Base-by-base conservation (phyloP, 305 asterid genomes). In the Euphrasia arctica region DNA sequence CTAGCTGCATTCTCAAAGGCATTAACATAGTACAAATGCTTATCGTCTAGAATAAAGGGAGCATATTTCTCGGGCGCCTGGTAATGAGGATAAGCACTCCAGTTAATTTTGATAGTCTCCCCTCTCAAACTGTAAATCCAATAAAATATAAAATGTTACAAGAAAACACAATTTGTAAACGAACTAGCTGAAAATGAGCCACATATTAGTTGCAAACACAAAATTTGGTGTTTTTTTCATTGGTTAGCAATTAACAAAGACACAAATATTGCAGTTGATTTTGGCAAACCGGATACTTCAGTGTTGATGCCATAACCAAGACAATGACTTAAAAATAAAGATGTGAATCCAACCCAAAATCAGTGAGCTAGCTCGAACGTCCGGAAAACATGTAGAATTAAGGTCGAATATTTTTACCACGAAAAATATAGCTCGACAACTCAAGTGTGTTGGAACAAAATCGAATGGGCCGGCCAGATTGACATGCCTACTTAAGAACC, bases 1-100 rank as follows among this genome's bases (percentile, higher is more conserved):
- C 98, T 92, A 45, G 97, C 98, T 54, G 95, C 98, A 85, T 90
- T 92, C 80, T 92, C 98, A 25, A 90, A 90, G 12, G 98, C 96
- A 63, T 92, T 92, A 47, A 92, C 80, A 70, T 92, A 92, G 85
- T 92, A 92, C 18, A 92, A 83, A 77, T 92, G 86, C 49, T 67
- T 73, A 29, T 60, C 71, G 48, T 92, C 98, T 79, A 92, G 79
- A 28, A 87, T 80, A 22, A 87, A 75, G 2, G 96, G 92, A 8
- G 97, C 96, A 34, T 67, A 92, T 51, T 36, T 60, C 85, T 92
- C 98, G 1, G 97, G 98, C 8, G 98, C 92, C 1, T 85, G 79
- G 76, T 83, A 92, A 72, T 77, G 95, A 48, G 98, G 98, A 74
- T 92, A 92, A 25, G 98, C 98, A 61, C 72, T 91, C 98, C 98